These are phyloP conservation scores for Globisporangium paroecandrum DNA, from an alignment of 352 stramenopile genomes.

Conservation along the genomic window DNA sequence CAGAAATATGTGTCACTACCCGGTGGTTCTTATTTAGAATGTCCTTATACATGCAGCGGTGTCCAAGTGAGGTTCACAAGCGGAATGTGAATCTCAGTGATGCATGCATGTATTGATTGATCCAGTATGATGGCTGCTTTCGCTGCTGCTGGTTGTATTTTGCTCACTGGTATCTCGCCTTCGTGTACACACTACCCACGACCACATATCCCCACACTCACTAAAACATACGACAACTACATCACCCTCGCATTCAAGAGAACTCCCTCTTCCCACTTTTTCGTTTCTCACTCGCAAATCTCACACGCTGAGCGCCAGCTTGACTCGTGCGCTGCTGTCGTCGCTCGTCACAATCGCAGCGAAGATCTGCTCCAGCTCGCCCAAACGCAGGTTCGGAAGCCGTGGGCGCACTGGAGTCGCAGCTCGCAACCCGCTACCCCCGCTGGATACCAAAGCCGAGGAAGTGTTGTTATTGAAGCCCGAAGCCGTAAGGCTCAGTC, in stretches of 20 bases:
- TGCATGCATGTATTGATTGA: too few species aligned
- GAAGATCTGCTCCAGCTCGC: slow-evolving; percentile 19
- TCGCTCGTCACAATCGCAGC: slow-evolving; percentile 14
- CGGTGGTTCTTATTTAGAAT: too few species aligned
- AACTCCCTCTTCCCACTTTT: not conserved
- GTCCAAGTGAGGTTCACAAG: too few species aligned
- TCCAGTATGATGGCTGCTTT: too few species aligned
- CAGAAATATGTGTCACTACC: too few species aligned
- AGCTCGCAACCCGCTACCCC: not conserved
- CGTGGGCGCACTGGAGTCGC: not conserved
- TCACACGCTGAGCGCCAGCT: slow-evolving; percentile 8
- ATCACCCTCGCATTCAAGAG: not conserved
- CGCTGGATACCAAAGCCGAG: not conserved
- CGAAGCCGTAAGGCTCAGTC: not conserved
- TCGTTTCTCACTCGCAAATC: not conserved
- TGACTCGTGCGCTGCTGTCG: not conserved
- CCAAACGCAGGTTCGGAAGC: slow-evolving; percentile 5
- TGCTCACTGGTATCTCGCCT: too few species aligned
- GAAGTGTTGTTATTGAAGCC: not conserved
- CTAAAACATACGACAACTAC: not conserved
- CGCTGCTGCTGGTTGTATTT: too few species aligned
- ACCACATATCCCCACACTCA: too few species aligned
- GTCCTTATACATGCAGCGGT: too few species aligned
- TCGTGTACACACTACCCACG: too few species aligned
- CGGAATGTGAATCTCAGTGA: too few species aligned